These are phyloP conservation scores for Tetrahymena malaccensis DNA, from an alignment of 73 alveolate genomes.

Conservation along the genomic window DNA sequence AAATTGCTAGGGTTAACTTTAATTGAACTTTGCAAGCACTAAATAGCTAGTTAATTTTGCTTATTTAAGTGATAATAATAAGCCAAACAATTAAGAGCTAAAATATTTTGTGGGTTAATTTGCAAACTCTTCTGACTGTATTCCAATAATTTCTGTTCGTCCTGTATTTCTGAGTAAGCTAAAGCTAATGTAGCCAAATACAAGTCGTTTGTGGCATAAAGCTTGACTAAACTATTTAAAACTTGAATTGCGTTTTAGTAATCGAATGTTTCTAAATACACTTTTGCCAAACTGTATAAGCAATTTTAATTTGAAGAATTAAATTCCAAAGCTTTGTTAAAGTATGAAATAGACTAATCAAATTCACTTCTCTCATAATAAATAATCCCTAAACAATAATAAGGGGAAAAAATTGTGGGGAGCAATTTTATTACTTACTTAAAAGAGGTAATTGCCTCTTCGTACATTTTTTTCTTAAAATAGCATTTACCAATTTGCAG, in stretches of 20 bases:
- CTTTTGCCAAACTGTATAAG: background rate
- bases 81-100: background rate
- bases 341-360: background rate
- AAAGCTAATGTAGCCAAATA: background rate
- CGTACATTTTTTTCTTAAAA: background rate
- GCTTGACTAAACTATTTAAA: no score
- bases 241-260: background rate
- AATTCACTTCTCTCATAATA: background rate
- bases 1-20: background rate
- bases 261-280: background rate
- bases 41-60: background rate
- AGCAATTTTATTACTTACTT: background rate
- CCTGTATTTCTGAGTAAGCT: background rate
- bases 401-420: background rate
- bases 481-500: background rate
- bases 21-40: background rate
- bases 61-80: no score
- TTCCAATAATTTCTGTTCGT: background rate
- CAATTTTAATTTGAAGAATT: background rate
- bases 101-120: background rate
- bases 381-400: background rate
- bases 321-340: background rate
- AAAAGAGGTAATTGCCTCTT: background rate
- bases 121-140: background rate
- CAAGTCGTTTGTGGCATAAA: background rate